Percentiles rank a stretch among this genome's conserved stretches.
phyloP scores from a whole-genome alignment of 305 asterid genomes.

The Fraxinus xanthoxyloides region DNA sequence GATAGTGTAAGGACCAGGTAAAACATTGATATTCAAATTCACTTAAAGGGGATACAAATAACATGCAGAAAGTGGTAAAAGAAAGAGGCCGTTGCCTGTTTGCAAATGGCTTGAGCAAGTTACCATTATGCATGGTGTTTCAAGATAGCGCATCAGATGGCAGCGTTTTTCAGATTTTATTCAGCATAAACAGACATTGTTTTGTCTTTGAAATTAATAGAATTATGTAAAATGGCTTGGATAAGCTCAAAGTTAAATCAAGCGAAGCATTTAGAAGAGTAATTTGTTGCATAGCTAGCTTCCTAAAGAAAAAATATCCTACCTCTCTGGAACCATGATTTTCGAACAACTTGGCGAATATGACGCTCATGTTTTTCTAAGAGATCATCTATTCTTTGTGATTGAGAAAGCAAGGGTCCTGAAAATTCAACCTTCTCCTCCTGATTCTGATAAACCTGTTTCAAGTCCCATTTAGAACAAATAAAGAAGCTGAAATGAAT shows the following conservation, averaged over 20 bases:
- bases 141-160: neutral
- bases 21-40: neutral
- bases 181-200: neutral
- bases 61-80: neutral
- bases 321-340: slow-evolving; percentile 98
- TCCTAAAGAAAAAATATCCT: slow-evolving; percentile 3
- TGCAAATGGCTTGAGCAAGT: neutral
- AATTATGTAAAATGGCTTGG: neutral
- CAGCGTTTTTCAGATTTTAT: neutral
- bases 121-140: neutral
- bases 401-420: slow-evolving; percentile 84
- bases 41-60: neutral
- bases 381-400: slow-evolving; percentile 77
- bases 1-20: neutral
- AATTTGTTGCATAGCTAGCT: neutral
- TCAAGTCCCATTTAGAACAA: slow-evolving; percentile 26
- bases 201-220: neutral
- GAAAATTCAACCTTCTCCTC: slow-evolving; percentile 91
- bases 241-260: neutral
- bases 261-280: neutral
- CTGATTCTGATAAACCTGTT: slow-evolving; percentile 71
- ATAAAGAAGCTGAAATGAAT: slow-evolving; percentile 15
- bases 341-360: slow-evolving; percentile 87
- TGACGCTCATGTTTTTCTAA: slow-evolving; percentile 93
- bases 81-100: neutral